Percentiles rank a stretch among this genome's conserved stretches.
Evolutionary conservation across 1,284 basidiomycete genomes (phyloP).

Genomic region (Sporisorium scitamineum): DNA sequence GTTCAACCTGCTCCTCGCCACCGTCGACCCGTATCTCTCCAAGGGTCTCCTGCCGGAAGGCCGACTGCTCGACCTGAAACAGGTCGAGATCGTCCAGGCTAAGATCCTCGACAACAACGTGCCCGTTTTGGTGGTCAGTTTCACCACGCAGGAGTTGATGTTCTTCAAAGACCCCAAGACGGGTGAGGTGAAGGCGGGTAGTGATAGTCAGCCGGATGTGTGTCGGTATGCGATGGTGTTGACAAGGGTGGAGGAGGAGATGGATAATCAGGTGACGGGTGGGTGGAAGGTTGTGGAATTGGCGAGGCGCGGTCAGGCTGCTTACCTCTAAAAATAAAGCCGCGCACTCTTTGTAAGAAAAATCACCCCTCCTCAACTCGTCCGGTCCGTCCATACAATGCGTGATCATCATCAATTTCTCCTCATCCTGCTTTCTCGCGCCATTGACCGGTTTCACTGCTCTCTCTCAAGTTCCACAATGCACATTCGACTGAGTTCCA

Average conservation of each 20-base stretch:
- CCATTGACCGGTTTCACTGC: no score
- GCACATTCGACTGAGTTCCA: not conserved
- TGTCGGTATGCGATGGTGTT: slow-evolving; percentile 93
- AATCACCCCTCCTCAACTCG: not conserved
- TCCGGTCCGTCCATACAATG: no score
- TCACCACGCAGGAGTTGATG: slow-evolving; percentile 92
- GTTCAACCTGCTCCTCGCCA: slow-evolving; percentile 91
- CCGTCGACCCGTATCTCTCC: slow-evolving; percentile 91
- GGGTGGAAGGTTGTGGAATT: slow-evolving; percentile 93
- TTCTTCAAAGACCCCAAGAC: slow-evolving; percentile 91
- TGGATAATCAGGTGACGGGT: slow-evolving; percentile 83
- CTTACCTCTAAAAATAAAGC: slow-evolving; percentile 42
- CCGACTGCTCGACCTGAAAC: slow-evolving; percentile 61
- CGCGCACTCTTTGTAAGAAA: not conserved
- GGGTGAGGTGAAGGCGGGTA: slow-evolving; percentile 84
- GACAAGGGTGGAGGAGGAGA: slow-evolving; percentile 78
- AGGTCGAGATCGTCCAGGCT: slow-evolving; percentile 65
- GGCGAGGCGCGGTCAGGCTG: slow-evolving; percentile 50
- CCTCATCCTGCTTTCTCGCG: no score
- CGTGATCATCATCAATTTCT: no score
- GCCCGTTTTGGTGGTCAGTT: slow-evolving; percentile 93
- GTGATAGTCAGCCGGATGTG: slow-evolving; percentile 88
- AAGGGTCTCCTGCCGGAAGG: slow-evolving; percentile 77
- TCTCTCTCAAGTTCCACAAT: no score
- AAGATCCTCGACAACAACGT: slow-evolving; percentile 79